Evolutionary conservation across 1,139 yeast species (phyloP).

Genomic region (Ogataea hybrid): DNA sequence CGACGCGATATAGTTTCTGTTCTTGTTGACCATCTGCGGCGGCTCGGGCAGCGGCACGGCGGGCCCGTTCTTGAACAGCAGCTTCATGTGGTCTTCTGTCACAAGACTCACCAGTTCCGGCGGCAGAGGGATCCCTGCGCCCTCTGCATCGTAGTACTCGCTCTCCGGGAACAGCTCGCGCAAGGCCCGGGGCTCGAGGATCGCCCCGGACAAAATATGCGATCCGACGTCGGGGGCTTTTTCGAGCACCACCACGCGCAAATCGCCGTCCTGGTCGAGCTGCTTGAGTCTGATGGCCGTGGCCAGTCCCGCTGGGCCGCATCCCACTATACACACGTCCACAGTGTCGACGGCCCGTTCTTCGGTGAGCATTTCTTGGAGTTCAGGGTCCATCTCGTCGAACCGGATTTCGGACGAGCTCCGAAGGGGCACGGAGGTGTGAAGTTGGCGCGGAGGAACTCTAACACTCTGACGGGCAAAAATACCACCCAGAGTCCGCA

Average conservation of each 20-base stretch:
- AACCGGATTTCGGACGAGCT: slow-evolving; percentile 34
- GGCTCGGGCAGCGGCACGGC: slow-evolving; percentile 86
- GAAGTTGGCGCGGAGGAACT: background rate
- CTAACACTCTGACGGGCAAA: background rate
- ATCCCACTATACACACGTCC: slow-evolving; percentile 95
- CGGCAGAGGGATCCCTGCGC: slow-evolving; percentile 67
- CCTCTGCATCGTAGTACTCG: slow-evolving; percentile 46
- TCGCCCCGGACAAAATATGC: slow-evolving; percentile 92
- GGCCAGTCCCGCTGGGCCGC: slow-evolving; percentile 96
- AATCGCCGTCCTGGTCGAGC: slow-evolving; percentile 67
- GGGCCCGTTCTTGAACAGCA: slow-evolving; percentile 48
- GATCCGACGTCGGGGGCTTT: slow-evolving; percentile 92
- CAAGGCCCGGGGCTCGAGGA: slow-evolving; percentile 83
- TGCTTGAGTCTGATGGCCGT: slow-evolving; percentile 90
- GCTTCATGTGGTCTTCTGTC: slow-evolving; percentile 66
- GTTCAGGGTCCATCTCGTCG: slow-evolving; percentile 42
- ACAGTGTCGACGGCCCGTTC: slow-evolving; percentile 82
- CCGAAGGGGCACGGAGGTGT: background rate
- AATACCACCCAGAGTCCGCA: background rate
- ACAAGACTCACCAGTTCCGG: slow-evolving; percentile 73
- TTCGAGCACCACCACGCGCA: slow-evolving; percentile 84
- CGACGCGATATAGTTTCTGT: slow-evolving; percentile 81
- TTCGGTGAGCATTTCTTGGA: slow-evolving; percentile 44
- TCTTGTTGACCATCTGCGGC: slow-evolving; percentile 80
- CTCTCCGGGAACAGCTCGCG: slow-evolving; percentile 82